Conservation (phyloP, 73 alveolate genomes). For the Tetrahymena elliotti region DNA sequence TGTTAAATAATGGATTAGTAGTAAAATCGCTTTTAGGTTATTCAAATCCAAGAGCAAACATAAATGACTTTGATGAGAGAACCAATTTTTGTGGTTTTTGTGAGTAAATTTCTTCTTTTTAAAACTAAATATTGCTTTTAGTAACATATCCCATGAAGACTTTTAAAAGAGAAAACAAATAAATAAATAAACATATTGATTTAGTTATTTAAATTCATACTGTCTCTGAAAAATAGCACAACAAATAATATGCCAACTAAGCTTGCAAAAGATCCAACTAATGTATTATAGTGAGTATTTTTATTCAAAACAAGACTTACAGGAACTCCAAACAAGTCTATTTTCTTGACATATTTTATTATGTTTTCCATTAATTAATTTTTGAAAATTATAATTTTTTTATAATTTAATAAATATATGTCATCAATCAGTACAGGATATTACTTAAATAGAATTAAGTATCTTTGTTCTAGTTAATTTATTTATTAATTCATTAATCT, state of each 20-base stretch:
- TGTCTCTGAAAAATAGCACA: neutral
- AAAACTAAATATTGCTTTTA: neutral
- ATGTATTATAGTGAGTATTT: neutral
- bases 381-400: no score
- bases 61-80: neutral
- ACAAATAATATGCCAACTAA: neutral
- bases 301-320: neutral
- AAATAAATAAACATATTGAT: neutral
- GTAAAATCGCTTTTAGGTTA: neutral
- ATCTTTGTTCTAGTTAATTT: neutral
- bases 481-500: no score
- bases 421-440: neutral
- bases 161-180: neutral
- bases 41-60: neutral
- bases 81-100: neutral
- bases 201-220: neutral
- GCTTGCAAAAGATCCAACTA: neutral
- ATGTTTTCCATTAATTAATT: neutral
- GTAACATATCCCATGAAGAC: neutral
- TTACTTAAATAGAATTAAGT: neutral
- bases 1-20: neutral
- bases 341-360: neutral
- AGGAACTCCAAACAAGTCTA: neutral
- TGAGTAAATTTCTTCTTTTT: neutral
- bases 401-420: no score